Percentiles rank a stretch among this genome's conserved stretches.
These are phyloP conservation scores for Porodaedalea pini DNA, from an alignment of 1,284 basidiomycete genomes.

Conservation along the genomic window DNA sequence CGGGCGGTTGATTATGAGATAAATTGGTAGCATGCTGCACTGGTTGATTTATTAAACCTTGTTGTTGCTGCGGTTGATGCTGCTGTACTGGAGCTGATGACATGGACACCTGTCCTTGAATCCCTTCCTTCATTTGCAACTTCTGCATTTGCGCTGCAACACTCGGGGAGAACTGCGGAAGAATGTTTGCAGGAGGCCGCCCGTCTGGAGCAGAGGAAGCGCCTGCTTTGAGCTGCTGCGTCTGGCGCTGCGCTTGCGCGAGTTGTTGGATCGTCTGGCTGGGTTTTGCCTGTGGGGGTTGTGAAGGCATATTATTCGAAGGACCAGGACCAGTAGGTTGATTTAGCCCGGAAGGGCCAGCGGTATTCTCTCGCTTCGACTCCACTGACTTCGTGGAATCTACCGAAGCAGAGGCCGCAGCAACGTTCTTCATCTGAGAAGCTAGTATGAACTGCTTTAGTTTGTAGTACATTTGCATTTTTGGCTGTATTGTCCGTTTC, in stretches of 20 bases:
- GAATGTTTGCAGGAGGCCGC: conserved; percentile 3
- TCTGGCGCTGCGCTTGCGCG: conserved; percentile 9
- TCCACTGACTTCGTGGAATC: background rate
- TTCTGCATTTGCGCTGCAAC: conserved; percentile 50
- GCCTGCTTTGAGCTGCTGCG: conserved; percentile 8
- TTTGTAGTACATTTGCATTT: conserved; percentile 2
- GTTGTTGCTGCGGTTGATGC: conserved; percentile 15
- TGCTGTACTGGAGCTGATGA: conserved; percentile 3
- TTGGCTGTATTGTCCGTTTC: background rate
- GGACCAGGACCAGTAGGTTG: background rate
- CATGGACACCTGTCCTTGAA: conserved; percentile 15
- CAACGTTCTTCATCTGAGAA: background rate
- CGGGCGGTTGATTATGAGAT: background rate
- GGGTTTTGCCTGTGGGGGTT: background rate
- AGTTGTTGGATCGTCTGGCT: conserved; percentile 5
- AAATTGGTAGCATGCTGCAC: conserved; percentile 11
- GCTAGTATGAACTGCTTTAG: background rate
- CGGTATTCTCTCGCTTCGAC: background rate
- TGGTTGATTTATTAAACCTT: conserved; percentile 10
- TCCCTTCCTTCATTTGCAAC: conserved; percentile 41
- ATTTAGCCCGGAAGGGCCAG: conserved; percentile 7
- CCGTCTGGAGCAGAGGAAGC: conserved; percentile 21
- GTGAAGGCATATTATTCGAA: background rate
- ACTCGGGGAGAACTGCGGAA: conserved; percentile 23
- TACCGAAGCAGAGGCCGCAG: background rate